These are phyloP conservation scores for Aspergillus ellipticus DNA, from an alignment of 495 filamentous ascomycete species.

Conservation along the genomic window DNA sequence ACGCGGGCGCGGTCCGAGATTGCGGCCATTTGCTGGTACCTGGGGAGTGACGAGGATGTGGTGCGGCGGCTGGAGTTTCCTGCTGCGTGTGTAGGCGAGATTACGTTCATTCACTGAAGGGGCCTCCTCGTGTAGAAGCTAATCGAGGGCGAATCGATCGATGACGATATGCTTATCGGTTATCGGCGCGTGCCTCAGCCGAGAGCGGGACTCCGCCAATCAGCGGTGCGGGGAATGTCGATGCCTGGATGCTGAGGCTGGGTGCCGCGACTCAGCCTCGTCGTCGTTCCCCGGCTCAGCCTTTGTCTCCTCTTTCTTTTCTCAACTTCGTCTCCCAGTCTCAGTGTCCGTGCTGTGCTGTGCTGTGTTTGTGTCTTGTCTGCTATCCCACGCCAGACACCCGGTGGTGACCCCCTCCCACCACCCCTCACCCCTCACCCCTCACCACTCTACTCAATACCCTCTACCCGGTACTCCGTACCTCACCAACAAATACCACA, in stretches of 20 bases:
- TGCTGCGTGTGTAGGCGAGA: not conserved
- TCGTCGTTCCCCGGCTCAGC: not conserved
- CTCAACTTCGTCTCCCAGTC: too few relatives aligned
- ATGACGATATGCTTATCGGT: not conserved
- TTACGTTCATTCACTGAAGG: not conserved
- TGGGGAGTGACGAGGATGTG: constrained; percentile 20
- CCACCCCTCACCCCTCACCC: not conserved
- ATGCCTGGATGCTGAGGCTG: constrained; percentile 2
- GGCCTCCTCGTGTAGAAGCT: not conserved
- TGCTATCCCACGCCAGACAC: too few relatives aligned
- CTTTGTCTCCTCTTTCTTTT: not conserved
- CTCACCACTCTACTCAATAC: not conserved
- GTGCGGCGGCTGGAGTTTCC: not conserved
- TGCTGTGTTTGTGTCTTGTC: too few relatives aligned
- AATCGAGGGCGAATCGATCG: not conserved
- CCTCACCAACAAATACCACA: too few relatives aligned
- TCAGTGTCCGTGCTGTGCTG: too few relatives aligned
- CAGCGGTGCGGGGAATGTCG: constrained; percentile 2
- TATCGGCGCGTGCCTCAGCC: not conserved
- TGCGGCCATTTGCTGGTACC: constrained; percentile 43
- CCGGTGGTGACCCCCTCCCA: not conserved
- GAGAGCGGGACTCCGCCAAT: not conserved
- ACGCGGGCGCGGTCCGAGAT: constrained; percentile 38
- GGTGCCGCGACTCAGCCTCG: not conserved
- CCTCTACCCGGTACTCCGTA: too few relatives aligned